Conservation (phyloP, 1,139 yeast species). For the Debaryomycetaceae sp. region DNA sequence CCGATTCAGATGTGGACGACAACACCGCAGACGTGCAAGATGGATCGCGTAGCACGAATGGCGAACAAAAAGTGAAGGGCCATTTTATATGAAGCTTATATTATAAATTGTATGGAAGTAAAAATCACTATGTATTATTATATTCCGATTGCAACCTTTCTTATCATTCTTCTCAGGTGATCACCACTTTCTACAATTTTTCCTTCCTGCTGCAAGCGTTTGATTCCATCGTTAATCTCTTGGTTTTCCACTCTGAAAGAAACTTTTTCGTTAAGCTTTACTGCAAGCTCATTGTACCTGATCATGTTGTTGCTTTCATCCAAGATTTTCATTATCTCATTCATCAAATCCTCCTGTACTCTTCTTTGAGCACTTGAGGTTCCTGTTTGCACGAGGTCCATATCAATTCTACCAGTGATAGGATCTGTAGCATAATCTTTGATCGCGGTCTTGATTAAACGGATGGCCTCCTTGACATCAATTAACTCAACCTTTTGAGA, state of each 20-base stretch:
- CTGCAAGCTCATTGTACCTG: conserved; percentile 58
- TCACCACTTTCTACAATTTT: conserved; percentile 70
- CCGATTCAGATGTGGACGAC: conserved; percentile 16
- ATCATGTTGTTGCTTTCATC: conserved; percentile 44
- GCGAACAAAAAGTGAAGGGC: neutral
- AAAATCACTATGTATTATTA: neutral
- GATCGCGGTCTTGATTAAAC: conserved; percentile 88
- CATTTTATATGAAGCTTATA: neutral
- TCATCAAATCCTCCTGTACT: conserved; percentile 67
- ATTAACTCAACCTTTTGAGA: conserved; percentile 64
- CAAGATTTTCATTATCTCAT: conserved; percentile 52
- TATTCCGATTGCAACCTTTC: conserved; percentile 37
- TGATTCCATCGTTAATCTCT: conserved; percentile 66
- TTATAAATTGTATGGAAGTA: neutral
- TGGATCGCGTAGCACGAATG: neutral
- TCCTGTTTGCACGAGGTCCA: conserved; percentile 97
- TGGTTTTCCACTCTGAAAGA: conserved; percentile 65
- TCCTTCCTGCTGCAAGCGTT: conserved; percentile 74
- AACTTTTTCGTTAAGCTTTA: conserved; percentile 65
- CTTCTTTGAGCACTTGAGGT: conserved; percentile 86
- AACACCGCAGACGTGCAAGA: neutral
- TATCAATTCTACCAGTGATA: conserved; percentile 90
- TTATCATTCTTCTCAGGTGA: conserved; percentile 64
- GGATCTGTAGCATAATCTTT: conserved; percentile 99
- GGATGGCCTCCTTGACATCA: conserved; percentile 93